Evolutionary conservation across 2,329 filamentous ascomycete genomes (phyloP).

Genomic region (Cladorrhinum sp.): DNA sequence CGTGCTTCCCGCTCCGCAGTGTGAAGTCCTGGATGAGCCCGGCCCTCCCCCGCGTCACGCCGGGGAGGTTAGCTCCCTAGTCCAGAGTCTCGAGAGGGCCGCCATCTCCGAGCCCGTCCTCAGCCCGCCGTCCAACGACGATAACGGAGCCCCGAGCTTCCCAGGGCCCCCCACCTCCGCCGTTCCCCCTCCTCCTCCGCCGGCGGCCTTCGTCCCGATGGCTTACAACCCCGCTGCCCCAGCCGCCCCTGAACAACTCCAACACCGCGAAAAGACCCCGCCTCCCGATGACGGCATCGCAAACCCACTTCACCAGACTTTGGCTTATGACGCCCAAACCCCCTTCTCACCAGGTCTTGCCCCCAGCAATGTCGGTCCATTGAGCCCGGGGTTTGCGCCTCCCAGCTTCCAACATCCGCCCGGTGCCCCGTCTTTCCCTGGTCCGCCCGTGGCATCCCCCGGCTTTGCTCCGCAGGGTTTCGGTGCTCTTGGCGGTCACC

Average conservation of each 20-base stretch:
- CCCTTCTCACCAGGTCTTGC: constrained; percentile 53
- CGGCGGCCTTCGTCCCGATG: constrained; percentile 56
- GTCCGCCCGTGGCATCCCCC: constrained; percentile 40
- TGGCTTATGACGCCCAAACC: constrained; percentile 52
- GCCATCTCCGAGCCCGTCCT: constrained; percentile 60
- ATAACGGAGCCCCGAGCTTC: constrained; percentile 35
- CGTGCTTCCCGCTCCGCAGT: constrained; percentile 58
- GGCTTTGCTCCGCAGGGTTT: constrained; percentile 44
- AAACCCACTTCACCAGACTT: constrained; percentile 56
- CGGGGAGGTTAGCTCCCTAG: constrained; percentile 61
- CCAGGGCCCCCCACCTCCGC: constrained; percentile 36
- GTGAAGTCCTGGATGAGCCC: constrained; percentile 65
- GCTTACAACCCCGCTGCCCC: constrained; percentile 79
- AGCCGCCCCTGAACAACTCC: constrained; percentile 67
- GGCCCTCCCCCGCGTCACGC: constrained; percentile 43
- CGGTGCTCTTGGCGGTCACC: constrained; percentile 29
- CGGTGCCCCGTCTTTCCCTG: constrained; percentile 39
- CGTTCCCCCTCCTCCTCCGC: constrained; percentile 29
- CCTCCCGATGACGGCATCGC: constrained; percentile 65
- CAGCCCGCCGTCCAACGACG: constrained; percentile 30
- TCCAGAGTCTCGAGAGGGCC: constrained; percentile 69
- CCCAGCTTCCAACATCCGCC: constrained; percentile 39
- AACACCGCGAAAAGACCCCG: constrained; percentile 75
- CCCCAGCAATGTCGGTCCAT: constrained; percentile 35
- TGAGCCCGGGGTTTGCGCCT: constrained; percentile 38